Evolutionary conservation across 1,139 yeast species (phyloP).

Genomic region (Taphrina confusa): DNA sequence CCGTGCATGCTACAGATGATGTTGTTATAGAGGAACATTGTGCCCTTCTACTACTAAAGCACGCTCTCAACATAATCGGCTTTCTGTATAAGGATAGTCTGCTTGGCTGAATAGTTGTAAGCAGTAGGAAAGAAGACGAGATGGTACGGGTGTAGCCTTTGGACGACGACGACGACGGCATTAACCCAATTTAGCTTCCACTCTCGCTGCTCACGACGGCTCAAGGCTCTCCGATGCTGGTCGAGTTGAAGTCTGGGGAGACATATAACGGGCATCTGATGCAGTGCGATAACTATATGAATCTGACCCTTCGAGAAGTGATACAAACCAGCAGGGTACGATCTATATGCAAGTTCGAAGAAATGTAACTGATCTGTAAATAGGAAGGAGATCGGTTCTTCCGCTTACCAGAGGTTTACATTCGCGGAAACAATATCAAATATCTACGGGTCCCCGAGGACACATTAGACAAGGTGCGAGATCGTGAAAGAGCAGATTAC

Average conservation of each 20-base stretch:
- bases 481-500: slow-evolving; percentile 65
- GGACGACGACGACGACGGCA: no score
- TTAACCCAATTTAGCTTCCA: no score
- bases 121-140: no score
- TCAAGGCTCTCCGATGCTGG: slow-evolving; percentile 81
- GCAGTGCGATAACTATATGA: slow-evolving; percentile 96
- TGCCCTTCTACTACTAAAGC: no score
- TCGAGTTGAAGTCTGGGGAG: slow-evolving; percentile 91
- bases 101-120: no score
- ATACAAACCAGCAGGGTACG: slow-evolving; percentile 63
- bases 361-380: slow-evolving; percentile 44
- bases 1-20: no score
- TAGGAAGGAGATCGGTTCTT: slow-evolving; percentile 64
- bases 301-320: slow-evolving; percentile 77
- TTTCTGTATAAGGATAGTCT: no score
- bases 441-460: slow-evolving; percentile 65
- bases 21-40: no score
- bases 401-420: slow-evolving; percentile 73
- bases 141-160: no score
- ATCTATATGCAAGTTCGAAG: slow-evolving; percentile 48
- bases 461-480: slow-evolving; percentile 61
- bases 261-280: slow-evolving; percentile 80
- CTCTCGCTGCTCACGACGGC: slow-evolving; percentile 86
- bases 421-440: slow-evolving; percentile 81
- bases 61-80: no score